Percentiles rank a stretch among this genome's conserved stretches.
Evolutionary conservation across 768 basidiomycete genomes (phyloP).

Genomic region (Kwoniella newhampshirensis): DNA sequence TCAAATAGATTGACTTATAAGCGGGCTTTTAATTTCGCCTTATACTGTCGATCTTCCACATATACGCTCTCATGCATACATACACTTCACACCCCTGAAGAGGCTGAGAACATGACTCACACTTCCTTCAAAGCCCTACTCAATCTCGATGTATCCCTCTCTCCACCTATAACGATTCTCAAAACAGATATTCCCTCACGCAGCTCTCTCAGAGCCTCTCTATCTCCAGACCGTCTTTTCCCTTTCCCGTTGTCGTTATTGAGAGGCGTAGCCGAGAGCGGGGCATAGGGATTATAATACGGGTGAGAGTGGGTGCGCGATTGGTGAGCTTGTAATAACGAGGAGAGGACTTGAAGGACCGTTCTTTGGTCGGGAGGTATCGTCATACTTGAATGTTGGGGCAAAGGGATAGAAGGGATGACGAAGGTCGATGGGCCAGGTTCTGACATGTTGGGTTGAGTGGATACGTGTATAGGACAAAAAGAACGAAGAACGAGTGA

Average conservation of each 20-base stretch:
- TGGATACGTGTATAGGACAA: too few species aligned
- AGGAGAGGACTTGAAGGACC: neutral
- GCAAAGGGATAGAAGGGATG: neutral
- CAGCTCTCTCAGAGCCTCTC: neutral
- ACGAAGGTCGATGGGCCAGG: constrained; percentile 5
- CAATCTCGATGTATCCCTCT: constrained; percentile 12
- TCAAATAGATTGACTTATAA: neutral
- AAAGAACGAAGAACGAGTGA: too few species aligned
- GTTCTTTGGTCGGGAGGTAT: constrained; percentile 5
- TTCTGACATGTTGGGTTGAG: constrained; percentile 17
- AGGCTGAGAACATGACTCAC: too few species aligned
- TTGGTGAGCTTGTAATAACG: neutral
- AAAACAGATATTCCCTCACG: neutral
- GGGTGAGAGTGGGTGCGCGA: constrained; percentile 10
- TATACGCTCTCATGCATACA: too few species aligned
- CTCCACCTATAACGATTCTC: neutral
- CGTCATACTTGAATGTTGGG: neutral
- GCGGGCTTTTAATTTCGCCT: neutral
- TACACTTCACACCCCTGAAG: too few species aligned
- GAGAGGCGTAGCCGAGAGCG: constrained; percentile 1
- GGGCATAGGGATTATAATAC: constrained; percentile 37
- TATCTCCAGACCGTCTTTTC: constrained; percentile 8
- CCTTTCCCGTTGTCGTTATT: neutral
- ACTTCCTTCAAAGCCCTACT: constrained; percentile 34
- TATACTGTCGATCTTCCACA: neutral